Evolutionary conservation across 306 rosid genomes (phyloP).

Genomic region (Glycine tomentella): DNA sequence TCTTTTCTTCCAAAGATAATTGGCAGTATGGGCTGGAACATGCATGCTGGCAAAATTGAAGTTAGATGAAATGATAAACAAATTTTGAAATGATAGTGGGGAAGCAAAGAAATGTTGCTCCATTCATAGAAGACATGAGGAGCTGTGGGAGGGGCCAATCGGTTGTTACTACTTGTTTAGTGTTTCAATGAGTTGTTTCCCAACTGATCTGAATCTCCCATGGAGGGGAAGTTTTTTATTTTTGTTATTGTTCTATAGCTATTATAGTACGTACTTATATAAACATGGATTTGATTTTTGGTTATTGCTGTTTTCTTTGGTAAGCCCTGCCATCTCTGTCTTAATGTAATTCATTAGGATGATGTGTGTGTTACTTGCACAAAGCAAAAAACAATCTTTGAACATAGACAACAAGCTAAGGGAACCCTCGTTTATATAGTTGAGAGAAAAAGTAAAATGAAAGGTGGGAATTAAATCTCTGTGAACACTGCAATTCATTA

Average conservation of each 20-base stretch:
- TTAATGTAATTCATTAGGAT: slow-evolving; percentile 21
- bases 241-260: slow-evolving; percentile 41
- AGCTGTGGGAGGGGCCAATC: slow-evolving; percentile 62
- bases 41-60: slow-evolving; percentile 56
- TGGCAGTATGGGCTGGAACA: slow-evolving; percentile 70
- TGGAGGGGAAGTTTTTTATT: slow-evolving; percentile 46
- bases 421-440: too few relatives aligned
- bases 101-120: slow-evolving; percentile 53
- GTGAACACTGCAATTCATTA: not conserved
- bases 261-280: slow-evolving; percentile 40
- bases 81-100: slow-evolving; percentile 51
- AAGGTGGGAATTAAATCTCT: slow-evolving; percentile 36
- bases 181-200: slow-evolving; percentile 89
- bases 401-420: too few relatives aligned
- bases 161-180: slow-evolving; percentile 51
- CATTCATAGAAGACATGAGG: slow-evolving; percentile 57
- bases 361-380: not conserved
- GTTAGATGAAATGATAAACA: slow-evolving; percentile 31
- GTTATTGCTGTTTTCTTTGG: slow-evolving; percentile 62
- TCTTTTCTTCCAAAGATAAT: slow-evolving; percentile 37
- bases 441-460: not conserved
- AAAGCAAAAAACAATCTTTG: not conserved
- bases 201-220: slow-evolving; percentile 51
- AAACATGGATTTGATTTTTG: slow-evolving; percentile 81
- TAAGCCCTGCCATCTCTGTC: not conserved